phyloP scores from a whole-genome alignment of 129 eudicot genomes.

The Erigeron canadensis region DNA sequence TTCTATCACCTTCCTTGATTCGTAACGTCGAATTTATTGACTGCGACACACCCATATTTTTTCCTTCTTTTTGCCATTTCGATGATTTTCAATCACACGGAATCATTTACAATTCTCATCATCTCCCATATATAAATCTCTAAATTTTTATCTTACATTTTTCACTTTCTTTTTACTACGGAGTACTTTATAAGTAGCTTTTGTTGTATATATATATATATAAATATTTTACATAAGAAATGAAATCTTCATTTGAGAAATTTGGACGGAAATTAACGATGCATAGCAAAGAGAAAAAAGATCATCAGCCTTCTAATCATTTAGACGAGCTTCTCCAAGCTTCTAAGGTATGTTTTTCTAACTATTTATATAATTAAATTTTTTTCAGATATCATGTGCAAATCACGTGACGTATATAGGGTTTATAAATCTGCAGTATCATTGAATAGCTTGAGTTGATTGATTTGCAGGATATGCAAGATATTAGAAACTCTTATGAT shows the following conservation, averaged over 20 bases:
- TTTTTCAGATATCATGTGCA: background rate
- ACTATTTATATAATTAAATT: background rate
- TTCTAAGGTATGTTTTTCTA: slow-evolving; percentile 54
- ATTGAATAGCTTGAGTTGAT: background rate
- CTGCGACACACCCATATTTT: slow-evolving; percentile 22
- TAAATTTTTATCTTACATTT: background rate
- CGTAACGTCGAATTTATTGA: slow-evolving; percentile 37
- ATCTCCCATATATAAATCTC: background rate
- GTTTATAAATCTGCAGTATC: slow-evolving; percentile 2
- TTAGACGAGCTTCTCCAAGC: slow-evolving; percentile 65
- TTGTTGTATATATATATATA: background rate
- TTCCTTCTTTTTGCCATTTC: background rate
- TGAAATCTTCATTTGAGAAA: slow-evolving; percentile 76
- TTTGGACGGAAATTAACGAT: slow-evolving; percentile 61
- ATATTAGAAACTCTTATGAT: slow-evolving; percentile 79
- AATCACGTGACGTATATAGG: background rate
- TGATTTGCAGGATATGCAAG: slow-evolving; percentile 87
- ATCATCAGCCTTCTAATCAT: slow-evolving; percentile 45
- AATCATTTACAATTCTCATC: slow-evolving; percentile 1
- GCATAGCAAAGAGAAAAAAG: slow-evolving; percentile 48
- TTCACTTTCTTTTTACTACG: background rate
- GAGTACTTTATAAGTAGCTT: background rate
- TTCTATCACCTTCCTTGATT: slow-evolving; percentile 38
- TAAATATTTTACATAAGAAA: slow-evolving; percentile 2
- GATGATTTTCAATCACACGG: slow-evolving; percentile 18